Evolutionary conservation across 768 basidiomycete species (phyloP), one percentile per base, ranked within the genome.

Genomic region (Peribolospora kevripleyi): DNA sequence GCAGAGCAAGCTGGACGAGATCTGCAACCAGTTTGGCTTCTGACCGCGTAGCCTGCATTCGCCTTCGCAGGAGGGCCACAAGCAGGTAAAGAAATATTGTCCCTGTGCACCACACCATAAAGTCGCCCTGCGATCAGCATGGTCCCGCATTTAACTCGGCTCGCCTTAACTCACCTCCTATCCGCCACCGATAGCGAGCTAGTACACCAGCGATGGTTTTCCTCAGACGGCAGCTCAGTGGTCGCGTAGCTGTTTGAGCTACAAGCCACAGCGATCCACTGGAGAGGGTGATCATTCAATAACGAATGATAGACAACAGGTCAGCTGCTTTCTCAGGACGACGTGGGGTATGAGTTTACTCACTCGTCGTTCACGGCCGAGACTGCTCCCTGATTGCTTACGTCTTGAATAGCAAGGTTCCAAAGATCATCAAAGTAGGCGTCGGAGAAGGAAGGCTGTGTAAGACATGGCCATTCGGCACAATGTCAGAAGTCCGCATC

Each of bases 401-500:
- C 69, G 5, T 62, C 65, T 48, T 71, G 70, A 50, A 60, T 58
- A 40, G 67, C 63, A 43, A 71, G 60, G 59, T 71, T 68, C 47
- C 60, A 59, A 48, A 70, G 38, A 10, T 66, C 64, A 14, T 67
- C 64, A 49, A 68, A 65, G 50, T 67, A 62, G n/a, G 67, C 66
- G 7, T 65, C 61, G 25, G 42, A 7, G 50, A 66, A 67, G 13
- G 64, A 61, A n/a, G 61, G 58, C 14, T 53, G 47, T 1, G 60
- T 55, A 53, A 58, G 60, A 55, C 64, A 64, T 13, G 57, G 58
- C 60, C 61, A 51, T 13, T 37, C 48, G 14, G 8, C 3, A 2
- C 36, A 38, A 45, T 51, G 45, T 11, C 55, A 40, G 36, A 42
- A 7, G 13, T n/a, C 6, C 43, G 13, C 11, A 25, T 7, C 46